Evolutionary conservation across 768 basidiomycete species (phyloP), one percentile per base, ranked within the genome.

Genomic region (Russula dissimulans): DNA sequence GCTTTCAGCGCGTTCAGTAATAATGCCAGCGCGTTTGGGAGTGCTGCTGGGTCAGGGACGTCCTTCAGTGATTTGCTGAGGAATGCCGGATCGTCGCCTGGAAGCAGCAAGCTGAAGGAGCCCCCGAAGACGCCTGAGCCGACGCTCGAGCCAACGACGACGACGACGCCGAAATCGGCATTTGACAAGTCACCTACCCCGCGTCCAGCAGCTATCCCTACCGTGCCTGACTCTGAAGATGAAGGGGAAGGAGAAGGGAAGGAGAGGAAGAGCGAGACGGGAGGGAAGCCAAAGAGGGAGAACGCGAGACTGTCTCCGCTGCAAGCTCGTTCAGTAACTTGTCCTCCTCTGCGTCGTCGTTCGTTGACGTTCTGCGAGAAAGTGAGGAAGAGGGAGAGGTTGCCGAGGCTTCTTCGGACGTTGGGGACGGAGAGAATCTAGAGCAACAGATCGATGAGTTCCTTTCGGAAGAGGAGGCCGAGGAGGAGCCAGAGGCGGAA

Each of bases 1-100:
- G 78, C 77, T 9, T 81, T 81, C 56, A 71, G 75, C n/a, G 69
- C 69, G 1, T 73, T 71, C 61, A 68, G 66, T 32, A 68, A 67
- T 1, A 54, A 72, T 4, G 60, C 72, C 0, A 70, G 70, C 44
- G 75, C 76, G 1, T 82, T 85, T 59, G 70, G 73, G 4, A 72
- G 76, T 15, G 65, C 76, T 6, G 75, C 72, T 0, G 71, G 73
- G 1, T 72, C 74, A 39, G 61, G 64, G 29, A 80, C 78, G 64
- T 81, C 87, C 0, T 91, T 86, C 64, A 71, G 74, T n/a, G 83
- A 88, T 32, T 67, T 89, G 48, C 71, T 88, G 59, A 79, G 82
- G 67, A 69, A 64, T 15, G 73, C 50, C 12, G 39, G 65, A 39
- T 34, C 65, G 36, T 36, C 51, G 32, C 38, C 42, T 12, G 61